A percentile compares a stretch with the other conserved stretches of the same genome.
Evolutionary conservation across 2,329 filamentous ascomycete species (phyloP).

Genomic region (Diaporthe citriasiana): DNA sequence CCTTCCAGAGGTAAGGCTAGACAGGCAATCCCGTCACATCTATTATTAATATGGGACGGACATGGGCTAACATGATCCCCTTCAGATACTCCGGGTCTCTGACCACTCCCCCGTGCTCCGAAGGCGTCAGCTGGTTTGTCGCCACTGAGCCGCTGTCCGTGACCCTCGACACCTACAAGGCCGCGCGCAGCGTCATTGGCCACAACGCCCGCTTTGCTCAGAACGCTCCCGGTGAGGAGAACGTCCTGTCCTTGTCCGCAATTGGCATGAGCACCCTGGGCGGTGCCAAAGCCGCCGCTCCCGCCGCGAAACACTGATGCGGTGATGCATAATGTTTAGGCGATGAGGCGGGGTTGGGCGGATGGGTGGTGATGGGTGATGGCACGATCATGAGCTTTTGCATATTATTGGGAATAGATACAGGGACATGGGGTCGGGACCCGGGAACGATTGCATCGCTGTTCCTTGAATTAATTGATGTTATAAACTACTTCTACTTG

Average conservation of each 20-base stretch:
- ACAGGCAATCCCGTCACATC: background rate
- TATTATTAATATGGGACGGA: background rate
- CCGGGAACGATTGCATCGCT: constrained; percentile 11
- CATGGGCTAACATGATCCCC: constrained; percentile 1
- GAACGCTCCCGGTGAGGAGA: constrained; percentile 56
- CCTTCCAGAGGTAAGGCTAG: constrained; percentile 54
- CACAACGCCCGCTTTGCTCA: constrained; percentile 64
- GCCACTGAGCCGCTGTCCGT: constrained; percentile 58
- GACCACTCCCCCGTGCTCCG: constrained; percentile 64
- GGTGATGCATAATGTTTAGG: background rate
- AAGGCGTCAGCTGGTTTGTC: constrained; percentile 64
- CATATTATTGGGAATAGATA: constrained; percentile 26
- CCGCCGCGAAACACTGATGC: constrained; percentile 17
- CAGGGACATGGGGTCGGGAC: background rate
- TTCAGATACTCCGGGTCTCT: constrained; percentile 61
- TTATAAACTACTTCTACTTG: constrained; percentile 27
- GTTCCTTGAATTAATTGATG: constrained; percentile 25
- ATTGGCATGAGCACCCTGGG: constrained; percentile 24
- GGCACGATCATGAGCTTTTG: constrained; percentile 23
- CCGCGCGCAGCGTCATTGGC: constrained; percentile 59
- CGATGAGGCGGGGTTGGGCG: background rate
- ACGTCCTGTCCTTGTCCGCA: constrained; percentile 49
- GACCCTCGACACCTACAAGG: constrained; percentile 54
- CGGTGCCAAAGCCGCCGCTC: background rate
- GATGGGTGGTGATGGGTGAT: background rate